Percentiles rank a stretch among this genome's conserved stretches.
phyloP scores from a whole-genome alignment of 1,284 basidiomycete genomes.

The Ceratobasidium sp. region DNA sequence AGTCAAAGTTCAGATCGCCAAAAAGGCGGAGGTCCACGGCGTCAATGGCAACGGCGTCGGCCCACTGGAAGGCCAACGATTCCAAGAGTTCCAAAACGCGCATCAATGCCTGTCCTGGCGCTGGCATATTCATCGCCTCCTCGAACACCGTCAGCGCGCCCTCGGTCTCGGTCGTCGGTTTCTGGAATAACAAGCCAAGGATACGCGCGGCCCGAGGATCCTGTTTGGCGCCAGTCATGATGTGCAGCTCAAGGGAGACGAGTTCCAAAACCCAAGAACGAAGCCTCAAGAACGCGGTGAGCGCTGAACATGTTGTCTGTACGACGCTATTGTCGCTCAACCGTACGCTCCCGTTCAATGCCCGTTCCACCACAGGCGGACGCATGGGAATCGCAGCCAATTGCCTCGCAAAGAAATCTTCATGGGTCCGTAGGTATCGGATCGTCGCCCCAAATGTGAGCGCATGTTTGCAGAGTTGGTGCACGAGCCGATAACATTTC shows the following conservation, averaged over 20 bases:
- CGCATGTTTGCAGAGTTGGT: conserved; percentile 88
- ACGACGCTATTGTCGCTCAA: conserved; percentile 78
- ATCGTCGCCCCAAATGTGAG: conserved; percentile 85
- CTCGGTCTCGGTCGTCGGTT: conserved; percentile 59
- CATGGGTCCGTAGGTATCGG: conserved; percentile 87
- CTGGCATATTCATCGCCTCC: conserved; percentile 65
- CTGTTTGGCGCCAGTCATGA: conserved; percentile 81
- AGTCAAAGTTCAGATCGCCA: conserved; percentile 74
- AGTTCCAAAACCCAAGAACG: conserved; percentile 89
- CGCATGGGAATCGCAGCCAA: conserved; percentile 77
- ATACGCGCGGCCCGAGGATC: conserved; percentile 75
- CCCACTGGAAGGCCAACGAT: conserved; percentile 89
- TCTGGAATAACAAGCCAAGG: conserved; percentile 75
- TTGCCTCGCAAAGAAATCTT: conserved; percentile 91
- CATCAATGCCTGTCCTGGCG: conserved; percentile 81
- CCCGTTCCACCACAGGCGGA: conserved; percentile 59
- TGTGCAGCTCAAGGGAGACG: conserved; percentile 89
- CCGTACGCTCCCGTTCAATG: conserved; percentile 72
- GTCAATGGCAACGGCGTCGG: conserved; percentile 72
- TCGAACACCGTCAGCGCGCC: conserved; percentile 53
- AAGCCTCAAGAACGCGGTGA: conserved; percentile 83
- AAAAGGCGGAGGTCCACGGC: conserved; percentile 75
- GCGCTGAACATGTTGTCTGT: conserved; percentile 75
- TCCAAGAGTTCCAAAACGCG: conserved; percentile 89
- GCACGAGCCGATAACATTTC: conserved; percentile 83